A percentile compares a stretch with the other conserved stretches of the same genome.
These are phyloP conservation scores for Fusarium tanahbumbuense DNA, from an alignment of 2,329 filamentous ascomycete genomes.

Conservation along the genomic window DNA sequence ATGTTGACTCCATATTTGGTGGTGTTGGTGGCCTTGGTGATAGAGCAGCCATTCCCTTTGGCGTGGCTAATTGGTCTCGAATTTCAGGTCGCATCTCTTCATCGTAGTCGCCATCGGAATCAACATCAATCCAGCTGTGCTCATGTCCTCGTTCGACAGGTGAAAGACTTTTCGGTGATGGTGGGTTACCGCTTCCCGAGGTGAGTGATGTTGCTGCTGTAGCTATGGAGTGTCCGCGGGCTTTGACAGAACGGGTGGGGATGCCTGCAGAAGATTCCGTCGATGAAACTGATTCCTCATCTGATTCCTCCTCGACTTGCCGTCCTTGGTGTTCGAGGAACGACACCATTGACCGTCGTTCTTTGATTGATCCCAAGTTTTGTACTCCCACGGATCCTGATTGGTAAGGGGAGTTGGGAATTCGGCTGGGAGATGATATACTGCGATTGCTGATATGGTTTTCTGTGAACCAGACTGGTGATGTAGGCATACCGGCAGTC, in stretches of 20 bases:
- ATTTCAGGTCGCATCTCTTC: conserved; percentile 33
- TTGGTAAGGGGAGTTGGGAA: conserved; percentile 46
- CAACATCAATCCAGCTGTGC: conserved; percentile 54
- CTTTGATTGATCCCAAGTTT: conserved; percentile 52
- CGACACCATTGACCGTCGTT: conserved; percentile 52
- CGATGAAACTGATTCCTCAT: conserved; percentile 49
- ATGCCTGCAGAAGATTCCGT: conserved; percentile 49
- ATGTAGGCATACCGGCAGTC: conserved; percentile 62
- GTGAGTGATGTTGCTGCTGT: conserved; percentile 54
- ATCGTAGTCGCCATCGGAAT: conserved; percentile 49
- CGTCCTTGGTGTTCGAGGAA: conserved; percentile 46
- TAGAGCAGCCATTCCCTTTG: conserved; percentile 33
- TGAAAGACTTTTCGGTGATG: conserved; percentile 44
- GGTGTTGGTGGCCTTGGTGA: conserved; percentile 51
- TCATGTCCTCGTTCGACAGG: conserved; percentile 37
- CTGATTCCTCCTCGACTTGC: conserved; percentile 47
- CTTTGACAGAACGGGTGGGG: conserved; percentile 49
- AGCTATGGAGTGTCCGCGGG: conserved; percentile 51
- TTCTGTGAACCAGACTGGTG: conserved; percentile 50
- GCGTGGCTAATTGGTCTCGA: conserved; percentile 16
- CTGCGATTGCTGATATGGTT: conserved; percentile 28
- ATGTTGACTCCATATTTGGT: conserved; percentile 33
- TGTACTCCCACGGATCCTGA: conserved; percentile 48
- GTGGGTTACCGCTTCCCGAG: conserved; percentile 45
- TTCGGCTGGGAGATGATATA: conserved; percentile 33